Evolutionary conservation across 768 basidiomycete genomes (phyloP).

Genomic region (Naganishia randhawae): DNA sequence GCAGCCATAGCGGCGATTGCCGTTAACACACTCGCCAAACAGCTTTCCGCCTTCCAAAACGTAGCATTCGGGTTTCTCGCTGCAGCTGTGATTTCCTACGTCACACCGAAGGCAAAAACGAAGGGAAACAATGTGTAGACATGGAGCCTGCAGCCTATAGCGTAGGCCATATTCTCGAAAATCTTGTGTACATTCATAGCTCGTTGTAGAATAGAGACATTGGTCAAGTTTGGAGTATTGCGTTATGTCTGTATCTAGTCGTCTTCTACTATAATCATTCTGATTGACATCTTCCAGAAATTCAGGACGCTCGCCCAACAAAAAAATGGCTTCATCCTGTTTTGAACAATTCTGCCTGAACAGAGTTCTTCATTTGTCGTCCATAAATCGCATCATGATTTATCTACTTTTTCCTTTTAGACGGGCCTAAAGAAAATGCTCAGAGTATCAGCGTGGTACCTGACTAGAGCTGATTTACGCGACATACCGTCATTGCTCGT

Average conservation of each 20-base stretch:
- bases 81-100: background rate
- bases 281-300: too few relatives aligned
- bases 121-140: background rate
- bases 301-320: too few relatives aligned
- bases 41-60: slow-evolving; percentile 11
- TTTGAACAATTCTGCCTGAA: too few relatives aligned
- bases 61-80: background rate
- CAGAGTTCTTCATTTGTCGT: background rate
- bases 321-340: background rate
- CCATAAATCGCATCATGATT: background rate
- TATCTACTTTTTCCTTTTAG: slow-evolving; percentile 17
- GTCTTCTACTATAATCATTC: too few relatives aligned
- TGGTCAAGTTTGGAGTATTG: too few relatives aligned
- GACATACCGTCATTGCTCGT: slow-evolving; percentile 1
- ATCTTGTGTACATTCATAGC: too few relatives aligned
- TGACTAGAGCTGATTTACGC: too few relatives aligned
- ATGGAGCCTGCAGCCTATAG: background rate
- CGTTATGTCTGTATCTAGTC: too few relatives aligned
- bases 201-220: too few relatives aligned
- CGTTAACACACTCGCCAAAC: background rate
- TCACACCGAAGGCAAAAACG: background rate
- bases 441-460: background rate
- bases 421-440: background rate
- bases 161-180: background rate
- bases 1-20: background rate